phyloP scores from a whole-genome alignment of 176 grass and related monocot species.

The Oryza meridionalis region DNA sequence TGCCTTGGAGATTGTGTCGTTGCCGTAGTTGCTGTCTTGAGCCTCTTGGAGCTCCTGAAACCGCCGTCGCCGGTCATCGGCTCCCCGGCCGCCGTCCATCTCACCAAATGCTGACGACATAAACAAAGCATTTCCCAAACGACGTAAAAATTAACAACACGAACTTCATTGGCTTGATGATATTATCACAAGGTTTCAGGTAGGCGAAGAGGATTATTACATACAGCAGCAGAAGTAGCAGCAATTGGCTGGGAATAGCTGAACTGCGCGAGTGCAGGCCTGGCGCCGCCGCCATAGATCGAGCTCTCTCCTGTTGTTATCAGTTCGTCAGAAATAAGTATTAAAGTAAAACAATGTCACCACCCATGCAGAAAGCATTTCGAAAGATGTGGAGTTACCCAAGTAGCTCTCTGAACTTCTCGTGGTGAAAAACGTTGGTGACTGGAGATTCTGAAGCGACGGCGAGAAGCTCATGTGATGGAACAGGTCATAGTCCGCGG shows the following conservation, averaged over 20 bases:
- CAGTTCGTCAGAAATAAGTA: background rate
- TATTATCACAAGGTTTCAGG: background rate
- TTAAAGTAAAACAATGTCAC: background rate
- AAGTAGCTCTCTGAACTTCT: constrained; percentile 26
- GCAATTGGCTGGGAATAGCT: constrained; percentile 33
- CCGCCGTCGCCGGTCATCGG: background rate
- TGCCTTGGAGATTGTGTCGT: constrained; percentile 32
- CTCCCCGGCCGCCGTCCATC: constrained; percentile 41
- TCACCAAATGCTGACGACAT: constrained; percentile 52
- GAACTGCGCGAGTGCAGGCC: constrained; percentile 38
- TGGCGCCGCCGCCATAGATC: constrained; percentile 19
- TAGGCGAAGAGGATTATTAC: background rate
- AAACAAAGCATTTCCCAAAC: background rate
- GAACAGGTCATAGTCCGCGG: constrained; percentile 36
- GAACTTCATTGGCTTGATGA: background rate
- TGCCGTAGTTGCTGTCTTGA: constrained; percentile 28
- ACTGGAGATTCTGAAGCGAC: constrained; percentile 39
- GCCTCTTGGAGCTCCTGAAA: constrained; percentile 44
- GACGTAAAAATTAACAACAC: background rate
- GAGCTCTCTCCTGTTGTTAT: background rate
- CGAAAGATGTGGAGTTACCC: constrained; percentile 3
- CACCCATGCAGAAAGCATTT: background rate
- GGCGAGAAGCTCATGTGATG: constrained; percentile 30
- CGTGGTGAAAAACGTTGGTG: constrained; percentile 25
- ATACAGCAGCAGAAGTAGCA: constrained; percentile 30